Base-by-base conservation (phyloP, 371 early-diverging fungal species). In the Mortierella sp. region DNA sequence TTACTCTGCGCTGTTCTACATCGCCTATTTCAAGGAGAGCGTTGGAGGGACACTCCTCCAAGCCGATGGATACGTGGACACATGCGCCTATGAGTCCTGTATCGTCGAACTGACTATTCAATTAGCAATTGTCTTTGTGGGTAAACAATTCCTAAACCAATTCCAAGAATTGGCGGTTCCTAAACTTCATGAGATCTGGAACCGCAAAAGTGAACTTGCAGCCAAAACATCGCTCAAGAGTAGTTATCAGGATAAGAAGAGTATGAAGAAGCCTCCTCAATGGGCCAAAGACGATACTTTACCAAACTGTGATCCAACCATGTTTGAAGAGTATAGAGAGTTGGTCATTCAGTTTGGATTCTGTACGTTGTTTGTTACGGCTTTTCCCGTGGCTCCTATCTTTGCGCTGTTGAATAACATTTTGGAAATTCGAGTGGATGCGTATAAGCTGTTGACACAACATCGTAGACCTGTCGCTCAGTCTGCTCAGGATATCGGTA, bases 351-450 rank as follows among this genome's bases (percentile, higher is more conserved):
- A 93, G 79, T 91, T 90, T 81, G 93, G 92, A 4, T 91, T 86
- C 84, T 83, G 92, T 52, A 83, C 86, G 12, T 63, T 93, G 51
- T 93, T 93, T 71, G 85, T 86, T 5, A 63, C 83, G n/a, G 88
- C 89, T n/a, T 91, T 91, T 72, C 92, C 92, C 6, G 73, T 93
- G 22, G 93, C 91, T 3, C 90, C 93, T 9, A 72, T 90, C 32
- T 88, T 92, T 81, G 90, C 91, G 6, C 76, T 87, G 49, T 6
- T 90, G 37, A 88, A 89, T 73, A 92, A 91, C 52, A 10, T 86
- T 3, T 55, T 88, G 47, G 91, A 90, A 72, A 78, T 89, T 32
- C 86, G 90, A 20, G 74, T 87, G 8, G 91, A 90, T 84, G 85
- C 83, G n/a, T 83, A 64, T 66, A 85, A 83, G 80, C 54, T 86